Evolutionary conservation across 108 stramenopile genomes (phyloP).

Genomic region (Hondaea fermentalgiana): DNA sequence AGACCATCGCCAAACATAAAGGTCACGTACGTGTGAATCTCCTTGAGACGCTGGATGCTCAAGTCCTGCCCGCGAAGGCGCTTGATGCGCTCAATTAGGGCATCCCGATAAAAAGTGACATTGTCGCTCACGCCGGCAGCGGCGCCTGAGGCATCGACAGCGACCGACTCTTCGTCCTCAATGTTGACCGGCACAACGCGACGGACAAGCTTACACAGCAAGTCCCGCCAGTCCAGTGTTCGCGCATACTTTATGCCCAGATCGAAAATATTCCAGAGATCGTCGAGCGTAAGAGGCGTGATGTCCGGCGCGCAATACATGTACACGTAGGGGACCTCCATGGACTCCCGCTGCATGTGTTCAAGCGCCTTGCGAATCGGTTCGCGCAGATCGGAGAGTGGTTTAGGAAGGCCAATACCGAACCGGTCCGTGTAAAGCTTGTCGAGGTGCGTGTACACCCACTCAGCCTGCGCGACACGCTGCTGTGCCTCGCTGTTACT

Average conservation of each 20-base stretch:
- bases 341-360: background rate
- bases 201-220: background rate
- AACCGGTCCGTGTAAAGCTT: background rate
- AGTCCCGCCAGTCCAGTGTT: background rate
- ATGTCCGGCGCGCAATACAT: background rate
- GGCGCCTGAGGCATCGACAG: background rate
- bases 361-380: background rate
- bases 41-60: background rate
- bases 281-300: background rate
- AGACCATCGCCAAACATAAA: background rate
- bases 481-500: background rate
- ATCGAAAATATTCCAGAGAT: background rate
- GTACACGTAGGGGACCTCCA: constrained; percentile 1
- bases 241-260: background rate
- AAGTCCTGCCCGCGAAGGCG: background rate
- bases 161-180: background rate
- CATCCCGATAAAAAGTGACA: background rate
- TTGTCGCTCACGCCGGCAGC: no score
- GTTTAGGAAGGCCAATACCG: no score
- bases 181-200: background rate
- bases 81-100: background rate
- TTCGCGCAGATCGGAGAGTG: background rate
- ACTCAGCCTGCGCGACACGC: background rate
- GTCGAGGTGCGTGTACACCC: background rate
- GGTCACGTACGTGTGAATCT: background rate